Evolutionary conservation across 129 eudicot genomes (phyloP).

Genomic region (Helianthus annuus): DNA sequence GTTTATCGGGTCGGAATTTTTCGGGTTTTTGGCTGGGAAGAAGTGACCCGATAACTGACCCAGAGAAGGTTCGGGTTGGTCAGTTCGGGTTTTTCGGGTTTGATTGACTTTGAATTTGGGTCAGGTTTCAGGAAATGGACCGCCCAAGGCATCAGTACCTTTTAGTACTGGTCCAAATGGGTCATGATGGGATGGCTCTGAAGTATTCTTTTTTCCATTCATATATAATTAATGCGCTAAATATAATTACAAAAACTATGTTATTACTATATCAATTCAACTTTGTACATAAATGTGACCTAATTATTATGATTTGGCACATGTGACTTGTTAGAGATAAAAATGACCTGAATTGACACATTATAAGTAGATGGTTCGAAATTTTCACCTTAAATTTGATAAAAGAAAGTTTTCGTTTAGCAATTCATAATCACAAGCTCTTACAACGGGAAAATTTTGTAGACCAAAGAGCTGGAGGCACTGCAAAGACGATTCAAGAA

Average conservation of each 20-base stretch:
- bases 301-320: not conserved
- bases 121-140: too few species aligned
- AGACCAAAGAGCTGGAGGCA: slow-evolving; percentile 92
- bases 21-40: too few species aligned
- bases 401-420: not conserved
- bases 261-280: not conserved
- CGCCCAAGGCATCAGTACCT: not conserved
- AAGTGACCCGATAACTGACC: too few species aligned
- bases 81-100: too few species aligned
- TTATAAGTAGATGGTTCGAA: not conserved
- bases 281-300: not conserved
- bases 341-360: not conserved
- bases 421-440: slow-evolving; percentile 14
- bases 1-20: not conserved
- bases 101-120: too few species aligned
- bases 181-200: not conserved
- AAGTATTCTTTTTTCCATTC: not conserved
- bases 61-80: too few species aligned
- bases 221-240: not conserved
- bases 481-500: slow-evolving; percentile 72
- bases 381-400: not conserved
- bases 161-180: not conserved
- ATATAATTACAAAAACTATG: not conserved
- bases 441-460: slow-evolving; percentile 20
- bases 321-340: not conserved